A percentile compares a stretch with the other conserved stretches of the same genome.
Conservation (phyloP, 352 stramenopile genomes). For the Phytophthora ramorum region DNA sequence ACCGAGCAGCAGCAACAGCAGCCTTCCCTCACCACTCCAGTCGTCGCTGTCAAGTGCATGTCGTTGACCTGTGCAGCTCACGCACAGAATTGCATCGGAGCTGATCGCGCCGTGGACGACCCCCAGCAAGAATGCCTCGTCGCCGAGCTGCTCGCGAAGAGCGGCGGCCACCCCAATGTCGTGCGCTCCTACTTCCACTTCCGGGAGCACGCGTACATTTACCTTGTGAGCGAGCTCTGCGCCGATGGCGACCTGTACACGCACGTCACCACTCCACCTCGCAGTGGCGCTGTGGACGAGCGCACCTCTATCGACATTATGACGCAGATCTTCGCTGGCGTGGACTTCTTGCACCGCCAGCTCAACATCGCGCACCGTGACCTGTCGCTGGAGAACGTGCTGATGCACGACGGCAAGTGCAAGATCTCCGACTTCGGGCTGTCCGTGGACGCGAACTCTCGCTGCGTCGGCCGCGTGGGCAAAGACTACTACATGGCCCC, state of each 20-base stretch:
- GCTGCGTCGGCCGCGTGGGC: not conserved
- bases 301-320: not conserved
- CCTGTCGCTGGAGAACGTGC: conserved; percentile 1
- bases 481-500: conserved; percentile 4
- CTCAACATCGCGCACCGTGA: not conserved
- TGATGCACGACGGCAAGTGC: not conserved
- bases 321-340: not conserved
- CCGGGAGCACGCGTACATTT: not conserved
- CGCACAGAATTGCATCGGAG: not conserved
- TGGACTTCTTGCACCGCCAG: not conserved
- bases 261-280: not conserved
- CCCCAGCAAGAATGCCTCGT: not conserved
- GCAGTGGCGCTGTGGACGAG: not conserved
- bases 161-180: not conserved
- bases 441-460: no score
- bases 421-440: conserved; percentile 1
- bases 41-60: not conserved
- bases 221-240: not conserved
- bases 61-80: not conserved
- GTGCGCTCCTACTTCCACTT: not conserved
- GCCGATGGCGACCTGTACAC: not conserved
- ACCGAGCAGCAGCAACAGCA: no score
- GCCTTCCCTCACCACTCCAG: no score
- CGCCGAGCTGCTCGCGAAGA: not conserved
- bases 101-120: not conserved